These are phyloP conservation scores for Pterocarpus macrocarpus DNA, from an alignment of 306 rosid genomes.

Conservation along the genomic window DNA sequence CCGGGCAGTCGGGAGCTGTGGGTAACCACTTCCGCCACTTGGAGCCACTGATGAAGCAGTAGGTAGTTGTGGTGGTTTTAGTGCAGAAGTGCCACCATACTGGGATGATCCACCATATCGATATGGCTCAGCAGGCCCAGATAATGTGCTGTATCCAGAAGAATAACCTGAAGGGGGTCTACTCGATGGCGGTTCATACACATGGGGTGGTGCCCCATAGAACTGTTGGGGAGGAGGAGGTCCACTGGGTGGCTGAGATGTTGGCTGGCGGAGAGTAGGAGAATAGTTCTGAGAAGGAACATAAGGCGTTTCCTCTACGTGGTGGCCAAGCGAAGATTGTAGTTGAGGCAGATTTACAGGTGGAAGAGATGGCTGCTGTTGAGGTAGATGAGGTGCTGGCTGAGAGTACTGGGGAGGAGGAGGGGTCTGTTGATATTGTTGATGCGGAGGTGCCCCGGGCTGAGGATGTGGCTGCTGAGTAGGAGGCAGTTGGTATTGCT, in stretches of 20 bases:
- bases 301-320: conserved; percentile 74
- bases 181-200: conserved; percentile 65
- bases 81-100: conserved; percentile 59
- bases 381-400: conserved; percentile 64
- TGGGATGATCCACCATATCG: conserved; percentile 74
- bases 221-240: conserved; percentile 73
- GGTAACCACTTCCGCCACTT: conserved; percentile 80
- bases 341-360: conserved; percentile 63
- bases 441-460: conserved; percentile 64
- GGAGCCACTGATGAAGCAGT: conserved; percentile 56
- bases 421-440: conserved; percentile 66
- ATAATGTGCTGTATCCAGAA: conserved; percentile 68
- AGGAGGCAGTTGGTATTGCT: conserved; percentile 71
- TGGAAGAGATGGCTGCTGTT: conserved; percentile 64
- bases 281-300: conserved; percentile 74
- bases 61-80: conserved; percentile 63
- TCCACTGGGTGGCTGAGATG: conserved; percentile 69
- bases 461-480: conserved; percentile 65
- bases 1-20: conserved; percentile 85
- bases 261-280: conserved; percentile 67
- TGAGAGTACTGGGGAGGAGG: conserved; percentile 74
- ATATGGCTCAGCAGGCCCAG: conserved; percentile 67
- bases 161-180: conserved; percentile 70
- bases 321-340: conserved; percentile 72
- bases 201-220: conserved; percentile 62